Percentiles rank a stretch among this genome's conserved stretches.
phyloP scores from a whole-genome alignment of 2,329 filamentous ascomycete species.

The Laburnicola sp. region DNA sequence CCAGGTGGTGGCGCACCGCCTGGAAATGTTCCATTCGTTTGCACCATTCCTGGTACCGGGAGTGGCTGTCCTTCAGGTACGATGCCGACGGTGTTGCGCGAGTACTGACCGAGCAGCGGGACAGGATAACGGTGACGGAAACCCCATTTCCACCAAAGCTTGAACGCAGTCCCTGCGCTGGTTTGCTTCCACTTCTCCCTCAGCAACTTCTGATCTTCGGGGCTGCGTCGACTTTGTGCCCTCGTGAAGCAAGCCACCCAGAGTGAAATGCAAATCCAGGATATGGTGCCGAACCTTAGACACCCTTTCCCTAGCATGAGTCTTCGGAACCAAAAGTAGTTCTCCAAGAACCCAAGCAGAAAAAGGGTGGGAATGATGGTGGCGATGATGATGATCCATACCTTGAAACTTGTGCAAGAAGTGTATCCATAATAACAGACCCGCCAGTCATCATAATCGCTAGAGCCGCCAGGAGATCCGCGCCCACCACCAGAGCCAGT shows the following conservation, averaged over 20 bases:
- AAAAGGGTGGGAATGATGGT: slow-evolving; percentile 33
- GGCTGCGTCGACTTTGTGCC: slow-evolving; percentile 34
- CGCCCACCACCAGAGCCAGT: slow-evolving; percentile 11
- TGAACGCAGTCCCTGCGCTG: slow-evolving; percentile 31
- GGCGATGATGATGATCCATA: slow-evolving; percentile 37
- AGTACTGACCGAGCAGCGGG: slow-evolving; percentile 35
- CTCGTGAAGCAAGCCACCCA: slow-evolving; percentile 39
- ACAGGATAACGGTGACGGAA: slow-evolving; percentile 37
- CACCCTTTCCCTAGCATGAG: slow-evolving; percentile 38
- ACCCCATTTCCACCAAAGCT: slow-evolving; percentile 39
- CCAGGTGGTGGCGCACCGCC: slow-evolving; percentile 15
- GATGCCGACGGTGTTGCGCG: slow-evolving; percentile 33
- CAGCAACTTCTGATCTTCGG: slow-evolving; percentile 36
- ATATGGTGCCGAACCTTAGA: slow-evolving; percentile 38
- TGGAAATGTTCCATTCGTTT: slow-evolving; percentile 14
- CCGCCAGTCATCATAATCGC: slow-evolving; percentile 1
- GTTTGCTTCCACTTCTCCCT: slow-evolving; percentile 36
- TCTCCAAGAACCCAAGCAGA: slow-evolving; percentile 37
- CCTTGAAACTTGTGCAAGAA: slow-evolving; percentile 22
- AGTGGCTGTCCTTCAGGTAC: slow-evolving; percentile 31
- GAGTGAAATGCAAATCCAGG: slow-evolving; percentile 35
- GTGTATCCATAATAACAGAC: slow-evolving; percentile 16
- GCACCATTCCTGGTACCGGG: slow-evolving; percentile 26
- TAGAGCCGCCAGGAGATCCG: slow-evolving; percentile 10
- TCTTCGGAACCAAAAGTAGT: slow-evolving; percentile 42